Conservation (phyloP, 192 early-diverging fungal genomes). For the Podila clonocystis region DNA sequence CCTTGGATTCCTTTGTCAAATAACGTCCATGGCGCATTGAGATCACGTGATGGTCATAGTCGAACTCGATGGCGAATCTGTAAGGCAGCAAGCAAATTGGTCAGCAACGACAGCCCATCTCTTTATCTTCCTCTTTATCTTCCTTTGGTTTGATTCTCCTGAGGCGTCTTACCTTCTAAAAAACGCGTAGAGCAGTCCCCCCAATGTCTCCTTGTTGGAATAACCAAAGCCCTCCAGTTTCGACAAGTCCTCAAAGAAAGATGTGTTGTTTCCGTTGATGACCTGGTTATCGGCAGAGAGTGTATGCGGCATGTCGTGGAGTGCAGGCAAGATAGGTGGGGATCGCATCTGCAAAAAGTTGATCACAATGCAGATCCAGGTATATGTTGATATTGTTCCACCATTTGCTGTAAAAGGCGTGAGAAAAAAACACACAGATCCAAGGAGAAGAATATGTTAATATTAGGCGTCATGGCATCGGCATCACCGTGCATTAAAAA, state of each 20-base stretch:
- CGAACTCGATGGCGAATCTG: conserved; percentile 83
- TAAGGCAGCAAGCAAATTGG: background rate
- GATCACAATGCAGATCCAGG: conserved; percentile 93
- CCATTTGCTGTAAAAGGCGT: conserved; percentile 74
- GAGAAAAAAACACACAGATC: background rate
- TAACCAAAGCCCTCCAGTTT: conserved; percentile 72
- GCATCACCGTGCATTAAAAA: background rate
- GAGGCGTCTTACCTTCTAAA: conserved; percentile 64
- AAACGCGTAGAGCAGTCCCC: conserved; percentile 84
- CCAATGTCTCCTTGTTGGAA: conserved; percentile 80
- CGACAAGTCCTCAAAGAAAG: conserved; percentile 80
- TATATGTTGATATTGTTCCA: conserved; percentile 93
- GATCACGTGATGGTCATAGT: conserved; percentile 84
- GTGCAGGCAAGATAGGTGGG: conserved; percentile 89
- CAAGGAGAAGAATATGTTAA: background rate
- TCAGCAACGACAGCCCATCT: background rate
- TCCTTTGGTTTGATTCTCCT: too few species aligned
- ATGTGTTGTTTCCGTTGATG: conserved; percentile 68
- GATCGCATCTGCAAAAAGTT: conserved; percentile 92
- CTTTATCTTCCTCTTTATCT: too few species aligned
- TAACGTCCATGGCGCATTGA: conserved; percentile 83
- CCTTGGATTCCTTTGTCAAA: conserved; percentile 84
- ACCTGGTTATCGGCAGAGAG: conserved; percentile 44
- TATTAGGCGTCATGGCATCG: background rate
- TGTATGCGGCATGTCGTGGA: conserved; percentile 69